A percentile compares a stretch with the other conserved stretches of the same genome.
These are phyloP conservation scores for Phylloporus rhodoxanthus DNA, from an alignment of 768 basidiomycete species.

Conservation along the genomic window DNA sequence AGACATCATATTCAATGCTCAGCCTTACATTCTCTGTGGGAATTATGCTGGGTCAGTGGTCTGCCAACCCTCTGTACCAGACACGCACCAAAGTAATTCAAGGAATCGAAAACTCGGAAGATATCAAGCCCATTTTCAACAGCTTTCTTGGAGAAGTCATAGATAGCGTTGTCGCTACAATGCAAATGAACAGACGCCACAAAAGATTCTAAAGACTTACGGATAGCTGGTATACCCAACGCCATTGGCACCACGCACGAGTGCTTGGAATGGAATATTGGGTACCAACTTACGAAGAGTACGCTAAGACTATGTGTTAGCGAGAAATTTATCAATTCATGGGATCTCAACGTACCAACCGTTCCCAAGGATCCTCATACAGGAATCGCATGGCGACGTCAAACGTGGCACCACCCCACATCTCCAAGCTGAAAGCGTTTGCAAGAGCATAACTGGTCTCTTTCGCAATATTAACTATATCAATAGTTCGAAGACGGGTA, in stretches of 20 bases:
- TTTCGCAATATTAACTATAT: constrained; percentile 98
- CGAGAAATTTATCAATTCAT: background rate
- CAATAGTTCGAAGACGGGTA: constrained; percentile 90
- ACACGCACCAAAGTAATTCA: constrained; percentile 91
- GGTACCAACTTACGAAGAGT: constrained; percentile 92
- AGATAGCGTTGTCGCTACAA: constrained; percentile 90
- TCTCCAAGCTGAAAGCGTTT: constrained; percentile 95
- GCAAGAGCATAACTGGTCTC: constrained; percentile 93
- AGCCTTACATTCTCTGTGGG: constrained; percentile 62
- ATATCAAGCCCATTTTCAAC: constrained; percentile 99
- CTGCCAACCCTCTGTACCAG: background rate
- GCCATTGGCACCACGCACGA: constrained; percentile 97
- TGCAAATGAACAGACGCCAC: constrained; percentile 5
- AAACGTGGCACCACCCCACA: constrained; percentile 99
- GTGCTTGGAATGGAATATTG: constrained; percentile 96
- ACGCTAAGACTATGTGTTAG: constrained; percentile 44
- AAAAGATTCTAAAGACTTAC: constrained; percentile 39
- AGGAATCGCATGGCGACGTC: constrained; percentile 99
- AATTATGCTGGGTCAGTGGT: constrained; percentile 5
- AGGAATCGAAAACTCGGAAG: constrained; percentile 98
- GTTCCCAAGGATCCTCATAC: constrained; percentile 99
- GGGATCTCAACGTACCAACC: constrained; percentile 53
- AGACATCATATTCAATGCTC: background rate
- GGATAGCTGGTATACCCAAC: constrained; percentile 99
- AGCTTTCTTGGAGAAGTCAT: constrained; percentile 98